Evolutionary conservation across 2,329 filamentous ascomycete genomes (phyloP), one percentile per base, ranked within the genome.

Genomic region (Exophiala calicioides): DNA sequence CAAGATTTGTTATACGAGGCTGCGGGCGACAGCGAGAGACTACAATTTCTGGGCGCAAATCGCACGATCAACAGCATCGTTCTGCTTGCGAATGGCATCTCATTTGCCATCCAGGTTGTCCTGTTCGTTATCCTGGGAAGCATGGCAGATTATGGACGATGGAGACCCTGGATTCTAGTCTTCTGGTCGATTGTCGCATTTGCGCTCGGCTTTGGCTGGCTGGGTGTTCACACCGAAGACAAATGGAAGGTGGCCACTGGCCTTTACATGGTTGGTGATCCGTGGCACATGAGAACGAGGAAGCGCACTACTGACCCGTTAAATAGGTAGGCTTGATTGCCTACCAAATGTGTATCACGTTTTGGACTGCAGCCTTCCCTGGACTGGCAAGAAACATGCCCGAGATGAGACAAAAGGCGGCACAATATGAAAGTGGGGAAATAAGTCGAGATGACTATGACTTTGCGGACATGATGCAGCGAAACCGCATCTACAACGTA

Each of bases 291-390:
- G n/a, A n/a, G n/a, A n/a, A n/a, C n/a, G n/a, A n/a, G n/a, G n/a
- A n/a, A n/a, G n/a, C n/a, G n/a, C n/a, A n/a, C n/a, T n/a, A n/a
- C n/a, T n/a, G n/a, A n/a, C n/a, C n/a, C n/a, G n/a, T n/a, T n/a
- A n/a, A n/a, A n/a, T n/a, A n/a, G n/a, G n/a, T n/a, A n/a, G n/a
- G 82, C 23, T 52, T 85, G 31, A 81, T 86, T 52, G 76, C 77
- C 1, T 86, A 85, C 56, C 82, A 85, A 63, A 77, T 83, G 2
- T 82, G 80, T 0, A 68, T 85, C 37, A 85, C 82, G 0, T 86
- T 85, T 62, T 86, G 82, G 80, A 84, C 81, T 0, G 81, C 83
- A 0, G 81, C 82, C 0, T 82, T 82, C 47, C 78, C 79, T 3
- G 72, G 77, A 0, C 65, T 82, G 5, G 77, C 79, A 3, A 64